Percentiles rank a stretch among this genome's conserved stretches.
Conservation (phyloP, 768 basidiomycete genomes). For the Fibroporia radiculosa region DNA sequence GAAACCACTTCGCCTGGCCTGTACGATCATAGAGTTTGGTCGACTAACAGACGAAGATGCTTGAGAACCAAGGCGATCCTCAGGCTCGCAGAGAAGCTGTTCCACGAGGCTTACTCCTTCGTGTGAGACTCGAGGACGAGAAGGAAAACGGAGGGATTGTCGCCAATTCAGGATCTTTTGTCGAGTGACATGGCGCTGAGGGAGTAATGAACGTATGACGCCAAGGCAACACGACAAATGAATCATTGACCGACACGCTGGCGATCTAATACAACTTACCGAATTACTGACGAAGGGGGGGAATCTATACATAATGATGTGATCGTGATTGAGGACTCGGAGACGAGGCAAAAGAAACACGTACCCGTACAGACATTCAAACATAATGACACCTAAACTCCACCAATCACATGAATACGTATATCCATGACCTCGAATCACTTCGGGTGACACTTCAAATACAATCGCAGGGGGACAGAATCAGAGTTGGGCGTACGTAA, state of each 20-base stretch:
- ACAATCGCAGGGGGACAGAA: slow-evolving; percentile 9
- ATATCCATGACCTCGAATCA: slow-evolving; percentile 88
- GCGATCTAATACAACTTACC: slow-evolving; percentile 38
- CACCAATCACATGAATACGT: slow-evolving; percentile 97
- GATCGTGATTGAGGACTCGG: slow-evolving; percentile 4
- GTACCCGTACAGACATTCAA: slow-evolving; percentile 88
- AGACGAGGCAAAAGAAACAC: slow-evolving; percentile 21
- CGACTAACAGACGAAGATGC: slow-evolving; percentile 57
- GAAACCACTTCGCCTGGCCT: slow-evolving; percentile 71
- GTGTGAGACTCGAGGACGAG: slow-evolving; percentile 74
- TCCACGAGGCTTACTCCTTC: slow-evolving; percentile 86
- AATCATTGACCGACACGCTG: neutral
- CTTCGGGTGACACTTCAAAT: slow-evolving; percentile 94
- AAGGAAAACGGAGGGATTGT: slow-evolving; percentile 79
- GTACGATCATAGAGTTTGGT: slow-evolving; percentile 70
- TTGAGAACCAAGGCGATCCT: slow-evolving; percentile 85
- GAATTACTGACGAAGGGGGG: slow-evolving; percentile 95
- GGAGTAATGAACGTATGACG: slow-evolving; percentile 5
- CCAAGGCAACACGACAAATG: neutral
- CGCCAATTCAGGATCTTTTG: slow-evolving; percentile 98
- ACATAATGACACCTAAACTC: slow-evolving; percentile 96
- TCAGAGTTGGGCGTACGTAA: neutral
- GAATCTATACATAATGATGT: slow-evolving; percentile 32
- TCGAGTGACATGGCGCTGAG: slow-evolving; percentile 83
- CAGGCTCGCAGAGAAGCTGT: slow-evolving; percentile 88